Evolutionary conservation across 345 rosid species (phyloP).

Genomic region (Euclidium syriacum): DNA sequence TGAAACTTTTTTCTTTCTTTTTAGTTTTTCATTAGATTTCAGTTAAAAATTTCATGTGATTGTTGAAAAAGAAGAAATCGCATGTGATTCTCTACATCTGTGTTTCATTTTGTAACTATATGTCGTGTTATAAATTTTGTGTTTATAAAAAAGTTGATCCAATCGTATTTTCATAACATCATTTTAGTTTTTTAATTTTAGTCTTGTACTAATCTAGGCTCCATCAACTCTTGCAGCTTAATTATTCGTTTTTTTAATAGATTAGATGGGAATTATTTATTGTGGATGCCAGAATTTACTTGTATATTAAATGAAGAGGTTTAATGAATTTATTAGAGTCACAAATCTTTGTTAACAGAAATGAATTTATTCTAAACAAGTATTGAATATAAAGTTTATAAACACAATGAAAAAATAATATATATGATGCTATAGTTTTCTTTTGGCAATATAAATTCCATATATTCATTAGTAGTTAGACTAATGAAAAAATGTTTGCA

Average conservation of each 20-base stretch:
- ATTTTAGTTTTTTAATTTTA: background rate
- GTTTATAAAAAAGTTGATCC: constrained; percentile 15
- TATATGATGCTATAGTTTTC: no score
- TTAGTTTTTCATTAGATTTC: background rate
- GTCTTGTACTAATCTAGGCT: no score
- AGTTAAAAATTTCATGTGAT: background rate
- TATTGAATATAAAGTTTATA: no score
- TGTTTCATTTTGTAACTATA: constrained; percentile 19
- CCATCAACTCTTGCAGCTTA: background rate
- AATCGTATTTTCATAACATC: background rate
- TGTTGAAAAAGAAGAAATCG: background rate
- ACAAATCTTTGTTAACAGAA: no score
- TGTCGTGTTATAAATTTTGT: constrained; percentile 5
- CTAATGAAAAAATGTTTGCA: no score
- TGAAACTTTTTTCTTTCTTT: constrained; percentile 3
- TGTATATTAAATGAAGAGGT: no score
- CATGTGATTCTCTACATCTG: constrained; percentile 7
- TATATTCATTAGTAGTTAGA: no score
- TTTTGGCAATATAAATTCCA: no score
- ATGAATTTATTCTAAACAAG: no score
- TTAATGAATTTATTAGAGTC: no score
- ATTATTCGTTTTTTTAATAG: background rate
- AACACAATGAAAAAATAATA: no score
- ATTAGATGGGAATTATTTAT: background rate
- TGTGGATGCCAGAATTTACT: no score